phyloP scores from a whole-genome alignment of 768 basidiomycete genomes.

The Leccinum sublutescens region DNA sequence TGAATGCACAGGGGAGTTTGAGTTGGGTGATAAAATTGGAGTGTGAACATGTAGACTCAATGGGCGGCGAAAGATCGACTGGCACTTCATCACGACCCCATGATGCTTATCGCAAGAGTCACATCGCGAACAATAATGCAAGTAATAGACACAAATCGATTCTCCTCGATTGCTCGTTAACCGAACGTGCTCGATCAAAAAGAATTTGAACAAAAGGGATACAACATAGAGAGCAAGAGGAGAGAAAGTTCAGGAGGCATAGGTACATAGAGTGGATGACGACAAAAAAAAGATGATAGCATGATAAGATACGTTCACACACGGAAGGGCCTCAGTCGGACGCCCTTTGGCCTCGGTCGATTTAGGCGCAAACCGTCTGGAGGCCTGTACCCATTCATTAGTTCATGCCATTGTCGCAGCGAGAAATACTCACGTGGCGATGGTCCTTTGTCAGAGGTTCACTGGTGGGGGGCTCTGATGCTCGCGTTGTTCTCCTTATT shows the following conservation, averaged over 20 bases:
- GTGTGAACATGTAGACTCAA: neutral
- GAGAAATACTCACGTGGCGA: constrained; percentile 53
- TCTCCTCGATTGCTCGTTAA: neutral
- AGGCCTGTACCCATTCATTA: constrained; percentile 28
- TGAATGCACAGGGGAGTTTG: neutral
- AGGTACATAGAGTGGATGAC: constrained; percentile 26
- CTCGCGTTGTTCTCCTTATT: constrained; percentile 51
- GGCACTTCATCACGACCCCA: too few relatives aligned
- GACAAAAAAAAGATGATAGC: neutral
- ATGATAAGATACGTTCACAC: neutral
- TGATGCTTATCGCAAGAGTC: too few relatives aligned
- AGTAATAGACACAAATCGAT: constrained; percentile 1
- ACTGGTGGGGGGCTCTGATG: constrained; percentile 2
- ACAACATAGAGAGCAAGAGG: constrained; percentile 22
- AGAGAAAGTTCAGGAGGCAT: constrained; percentile 15
- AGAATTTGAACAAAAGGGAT: constrained; percentile 6
- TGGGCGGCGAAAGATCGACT: too few relatives aligned
- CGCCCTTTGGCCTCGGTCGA: constrained; percentile 43
- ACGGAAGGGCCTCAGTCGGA: too few relatives aligned
- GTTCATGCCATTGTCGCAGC: neutral
- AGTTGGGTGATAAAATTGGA: neutral
- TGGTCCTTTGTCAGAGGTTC: constrained; percentile 32
- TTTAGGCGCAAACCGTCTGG: constrained; percentile 42
- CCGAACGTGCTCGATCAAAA: neutral
- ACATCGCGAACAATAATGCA: neutral